Percentiles rank a stretch among this genome's conserved stretches.
These are phyloP conservation scores for Erythrophleum ivorense DNA, from an alignment of 331 rosid species.

Conservation along the genomic window DNA sequence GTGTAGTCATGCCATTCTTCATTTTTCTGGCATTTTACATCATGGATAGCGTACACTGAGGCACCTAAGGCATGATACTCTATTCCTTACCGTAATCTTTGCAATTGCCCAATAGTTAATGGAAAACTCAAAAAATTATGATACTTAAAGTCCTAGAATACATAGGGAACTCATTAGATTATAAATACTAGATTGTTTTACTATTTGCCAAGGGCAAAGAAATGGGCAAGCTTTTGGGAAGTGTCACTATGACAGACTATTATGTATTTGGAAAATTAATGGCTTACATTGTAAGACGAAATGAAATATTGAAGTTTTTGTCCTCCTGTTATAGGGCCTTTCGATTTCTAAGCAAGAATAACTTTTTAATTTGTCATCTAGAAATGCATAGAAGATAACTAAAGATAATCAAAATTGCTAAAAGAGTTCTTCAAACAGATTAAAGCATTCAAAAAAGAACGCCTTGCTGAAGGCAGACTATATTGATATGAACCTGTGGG, in stretches of 20 bases:
- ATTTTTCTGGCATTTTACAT: not conserved
- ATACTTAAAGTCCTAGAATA: not conserved
- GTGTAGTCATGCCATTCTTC: not conserved
- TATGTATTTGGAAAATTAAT: not conserved
- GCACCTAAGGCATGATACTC: not conserved
- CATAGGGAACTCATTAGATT: not conserved
- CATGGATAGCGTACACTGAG: not conserved
- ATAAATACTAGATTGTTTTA: not conserved
- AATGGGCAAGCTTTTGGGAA: not conserved
- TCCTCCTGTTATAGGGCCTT: not conserved
- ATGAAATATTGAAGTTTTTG: not conserved
- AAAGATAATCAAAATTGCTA: not conserved
- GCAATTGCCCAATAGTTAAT: not conserved
- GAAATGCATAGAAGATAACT: not conserved
- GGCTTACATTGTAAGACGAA: not conserved
- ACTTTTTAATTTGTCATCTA: too few relatives aligned
- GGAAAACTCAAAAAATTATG: not conserved
- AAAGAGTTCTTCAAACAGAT: not conserved
- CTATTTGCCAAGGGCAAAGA: not conserved
- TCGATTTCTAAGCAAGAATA: not conserved
- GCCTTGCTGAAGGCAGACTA: not conserved
- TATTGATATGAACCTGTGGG: not conserved
- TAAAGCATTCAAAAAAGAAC: not conserved
- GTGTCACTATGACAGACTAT: not conserved
- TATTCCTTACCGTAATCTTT: not conserved